Evolutionary conservation across 1,284 basidiomycete genomes (phyloP).

Genomic region (Ganoderma meredithae): DNA sequence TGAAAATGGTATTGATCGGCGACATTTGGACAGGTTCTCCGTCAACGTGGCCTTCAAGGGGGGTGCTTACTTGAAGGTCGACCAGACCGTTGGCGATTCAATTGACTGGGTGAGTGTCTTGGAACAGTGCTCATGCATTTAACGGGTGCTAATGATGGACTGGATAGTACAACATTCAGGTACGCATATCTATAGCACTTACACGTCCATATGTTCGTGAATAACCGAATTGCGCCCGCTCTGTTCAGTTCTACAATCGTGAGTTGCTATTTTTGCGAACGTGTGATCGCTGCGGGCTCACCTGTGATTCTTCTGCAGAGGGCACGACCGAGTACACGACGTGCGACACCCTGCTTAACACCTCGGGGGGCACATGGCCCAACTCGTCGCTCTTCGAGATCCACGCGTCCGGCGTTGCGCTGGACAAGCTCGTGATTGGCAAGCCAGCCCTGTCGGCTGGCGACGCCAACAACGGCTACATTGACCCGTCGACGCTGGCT

Average conservation of each 20-base stretch:
- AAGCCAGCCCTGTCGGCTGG: conserved; percentile 58
- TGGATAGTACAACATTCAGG: conserved; percentile 55
- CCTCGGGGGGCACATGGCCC: conserved; percentile 60
- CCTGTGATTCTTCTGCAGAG: conserved; percentile 46
- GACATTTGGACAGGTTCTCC: conserved; percentile 52
- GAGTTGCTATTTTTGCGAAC: conserved; percentile 31
- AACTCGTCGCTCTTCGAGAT: conserved; percentile 65
- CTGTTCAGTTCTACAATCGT: conserved; percentile 70
- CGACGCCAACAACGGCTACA: conserved; percentile 68
- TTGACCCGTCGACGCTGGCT: conserved; percentile 59
- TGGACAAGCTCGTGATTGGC: conserved; percentile 64
- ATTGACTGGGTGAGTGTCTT: conserved; percentile 46
- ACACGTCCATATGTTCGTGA: background rate
- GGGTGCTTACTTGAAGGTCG: conserved; percentile 66
- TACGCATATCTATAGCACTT: conserved; percentile 26
- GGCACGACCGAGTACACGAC: conserved; percentile 64
- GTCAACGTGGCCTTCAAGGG: conserved; percentile 53
- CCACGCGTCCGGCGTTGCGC: conserved; percentile 56
- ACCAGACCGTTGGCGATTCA: conserved; percentile 58
- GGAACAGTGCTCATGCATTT: background rate
- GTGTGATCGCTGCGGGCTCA: background rate
- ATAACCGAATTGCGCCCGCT: conserved; percentile 2
- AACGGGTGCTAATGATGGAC: background rate
- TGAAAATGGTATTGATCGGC: conserved; percentile 14
- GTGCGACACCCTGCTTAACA: conserved; percentile 59